phyloP scores from a whole-genome alignment of 257 asterid species.

The Galeopsis tetrahit region DNA sequence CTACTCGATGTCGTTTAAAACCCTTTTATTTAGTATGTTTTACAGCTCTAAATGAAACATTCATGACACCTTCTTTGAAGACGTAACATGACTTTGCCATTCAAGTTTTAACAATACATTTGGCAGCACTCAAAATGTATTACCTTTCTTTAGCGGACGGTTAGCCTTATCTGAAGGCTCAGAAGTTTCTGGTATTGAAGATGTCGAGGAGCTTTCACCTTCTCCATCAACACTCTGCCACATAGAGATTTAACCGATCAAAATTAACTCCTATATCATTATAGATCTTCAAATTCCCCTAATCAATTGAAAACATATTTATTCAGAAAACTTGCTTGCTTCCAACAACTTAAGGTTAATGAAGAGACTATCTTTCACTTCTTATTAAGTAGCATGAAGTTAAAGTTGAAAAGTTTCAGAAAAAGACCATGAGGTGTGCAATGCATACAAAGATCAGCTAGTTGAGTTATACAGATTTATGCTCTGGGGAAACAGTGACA shows the following conservation, averaged over 20 bases:
- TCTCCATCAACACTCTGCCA: slow-evolving; percentile 79
- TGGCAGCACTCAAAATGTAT: slow-evolving; percentile 18
- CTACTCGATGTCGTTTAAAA: neutral
- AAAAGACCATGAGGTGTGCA: slow-evolving; percentile 8
- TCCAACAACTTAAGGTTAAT: slow-evolving; percentile 28
- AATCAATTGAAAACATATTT: slow-evolving; percentile 1
- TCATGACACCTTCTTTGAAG: slow-evolving; percentile 13
- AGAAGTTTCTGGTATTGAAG: slow-evolving; percentile 55
- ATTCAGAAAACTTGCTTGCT: slow-evolving; percentile 13
- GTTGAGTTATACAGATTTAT: slow-evolving; percentile 2
- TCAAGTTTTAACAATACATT: slow-evolving; percentile 2
- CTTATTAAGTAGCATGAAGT: slow-evolving; percentile 8
- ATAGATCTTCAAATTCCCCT: slow-evolving; percentile 21
- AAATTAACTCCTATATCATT: slow-evolving; percentile 17
- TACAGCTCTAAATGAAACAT: neutral
- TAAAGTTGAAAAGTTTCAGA: slow-evolving; percentile 24
- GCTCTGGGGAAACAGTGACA: slow-evolving; percentile 10
- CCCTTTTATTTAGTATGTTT: slow-evolving; percentile 7
- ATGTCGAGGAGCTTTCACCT: slow-evolving; percentile 58
- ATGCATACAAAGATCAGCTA: slow-evolving; percentile 25
- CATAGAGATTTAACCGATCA: slow-evolving; percentile 28
- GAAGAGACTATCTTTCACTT: slow-evolving; percentile 12
- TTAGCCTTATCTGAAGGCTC: slow-evolving; percentile 55
- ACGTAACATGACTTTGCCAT: slow-evolving; percentile 6
- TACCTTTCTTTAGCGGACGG: slow-evolving; percentile 79